Conservation (phyloP, 805 yeast species). For the Wickerhamiella australiensis region DNA sequence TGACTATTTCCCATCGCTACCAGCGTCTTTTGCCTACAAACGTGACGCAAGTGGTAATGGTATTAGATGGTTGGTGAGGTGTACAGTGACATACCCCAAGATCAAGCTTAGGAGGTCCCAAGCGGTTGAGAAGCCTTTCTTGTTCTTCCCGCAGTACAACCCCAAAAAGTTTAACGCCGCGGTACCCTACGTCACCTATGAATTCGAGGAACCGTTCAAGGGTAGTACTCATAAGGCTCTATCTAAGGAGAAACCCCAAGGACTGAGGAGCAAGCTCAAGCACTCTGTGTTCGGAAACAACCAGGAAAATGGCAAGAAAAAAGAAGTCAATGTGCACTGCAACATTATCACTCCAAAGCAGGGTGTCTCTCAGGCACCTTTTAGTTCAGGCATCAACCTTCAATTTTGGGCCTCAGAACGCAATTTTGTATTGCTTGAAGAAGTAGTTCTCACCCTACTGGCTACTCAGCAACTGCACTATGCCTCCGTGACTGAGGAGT, state of each 20-base stretch:
- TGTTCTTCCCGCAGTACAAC: conserved; percentile 11
- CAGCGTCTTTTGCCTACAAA: conserved; percentile 7
- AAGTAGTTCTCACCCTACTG: background rate
- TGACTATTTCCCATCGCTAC: conserved; percentile 1
- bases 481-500: conserved; percentile 5
- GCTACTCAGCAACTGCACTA: conserved; percentile 8
- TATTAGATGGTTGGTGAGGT: conserved; percentile 9
- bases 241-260: background rate
- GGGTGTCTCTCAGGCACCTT: conserved; percentile 10
- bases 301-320: background rate
- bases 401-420: conserved; percentile 2
- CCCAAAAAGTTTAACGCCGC: conserved; percentile 3
- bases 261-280: conserved; percentile 7
- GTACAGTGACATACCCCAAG: conserved; percentile 3
- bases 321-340: conserved; percentile 7
- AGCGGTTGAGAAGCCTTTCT: conserved; percentile 5
- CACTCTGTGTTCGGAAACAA: background rate
- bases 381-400: conserved; percentile 4
- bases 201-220: conserved; percentile 4
- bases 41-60: conserved; percentile 7
- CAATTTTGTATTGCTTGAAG: conserved; percentile 2
- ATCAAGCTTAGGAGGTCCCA: conserved; percentile 9
- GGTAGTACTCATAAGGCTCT: background rate
- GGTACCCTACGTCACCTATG: conserved; percentile 2
- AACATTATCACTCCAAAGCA: conserved; percentile 2